Evolutionary conservation across 2,329 filamentous ascomycete species (phyloP), one percentile per base, ranked within the genome.

Genomic region (Penicillium sp.): DNA sequence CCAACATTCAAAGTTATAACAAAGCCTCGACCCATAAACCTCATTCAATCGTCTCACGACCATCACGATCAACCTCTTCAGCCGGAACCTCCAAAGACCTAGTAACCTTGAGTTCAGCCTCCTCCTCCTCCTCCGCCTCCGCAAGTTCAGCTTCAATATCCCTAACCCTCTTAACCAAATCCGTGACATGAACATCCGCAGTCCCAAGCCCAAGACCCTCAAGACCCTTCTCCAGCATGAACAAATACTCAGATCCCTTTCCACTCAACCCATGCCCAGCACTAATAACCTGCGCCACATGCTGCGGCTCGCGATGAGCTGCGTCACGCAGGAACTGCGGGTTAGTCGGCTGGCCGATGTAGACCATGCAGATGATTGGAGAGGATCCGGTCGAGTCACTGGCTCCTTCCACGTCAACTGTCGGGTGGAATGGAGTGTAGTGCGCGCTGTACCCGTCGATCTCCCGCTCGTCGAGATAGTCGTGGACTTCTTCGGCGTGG

Each of bases 361-460:
- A 99, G 2, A 96, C 90, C 60, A 97, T 83, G 57, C 84, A 86
- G 11, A 74, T 74, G 57, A 82, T 79, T 6, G 79, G 73, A 8
- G 53, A 53, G 4, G 57, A 50, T 2, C 18, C 14, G 4, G 38
- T 13, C 10, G 16, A 26, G 22, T 37, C 20, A 14, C 29, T 18
- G 1, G 35, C n/a, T 6, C 18, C 32, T 29, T 31, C 31, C 2
- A 55, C 6, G 1, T 47, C 32, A 1, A 58, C 20, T 9, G 32
- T 50, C 24, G 31, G 48, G 66, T 92, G 81, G 73, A 97, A 97
- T 0, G 89, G 85, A 29, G 92, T 90, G 74, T 92, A 90, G 75
- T 97, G 92, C 63, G 96, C 95, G 52, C 87, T 90, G 76, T 99
- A 99, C 26, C 94, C 94, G 76, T 97, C 96, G 70, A 97, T 96